Percentiles rank a stretch among this genome's conserved stretches.
Conservation (phyloP, 164 flowering plant genomes). For the Dillenia turbinata region DNA sequence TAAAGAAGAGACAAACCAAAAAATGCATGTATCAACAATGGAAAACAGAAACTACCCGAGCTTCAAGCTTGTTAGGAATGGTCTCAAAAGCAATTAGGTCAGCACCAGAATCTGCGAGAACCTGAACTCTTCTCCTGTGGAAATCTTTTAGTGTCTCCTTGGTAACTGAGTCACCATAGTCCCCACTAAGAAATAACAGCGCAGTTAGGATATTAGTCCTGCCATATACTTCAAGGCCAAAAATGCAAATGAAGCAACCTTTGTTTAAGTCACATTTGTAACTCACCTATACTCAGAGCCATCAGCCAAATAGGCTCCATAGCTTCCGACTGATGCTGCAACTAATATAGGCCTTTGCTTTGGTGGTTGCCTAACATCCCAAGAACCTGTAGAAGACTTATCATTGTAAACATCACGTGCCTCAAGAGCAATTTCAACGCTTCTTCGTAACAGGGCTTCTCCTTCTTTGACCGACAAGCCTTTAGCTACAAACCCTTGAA, state of each 20-base stretch:
- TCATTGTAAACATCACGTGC: conserved; percentile 43
- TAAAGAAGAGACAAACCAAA: not conserved
- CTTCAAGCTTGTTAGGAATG: conserved; percentile 88
- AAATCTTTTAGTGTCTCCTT: conserved; percentile 62
- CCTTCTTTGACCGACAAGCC: conserved; percentile 47
- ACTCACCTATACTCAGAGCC: conserved; percentile 62
- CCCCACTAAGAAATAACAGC: conserved; percentile 47
- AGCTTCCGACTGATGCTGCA: conserved; percentile 71
- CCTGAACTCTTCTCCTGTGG: conserved; percentile 82
- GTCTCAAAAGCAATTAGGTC: conserved; percentile 94
- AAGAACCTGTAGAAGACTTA: conserved; percentile 26
- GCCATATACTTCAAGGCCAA: too few relatives aligned
- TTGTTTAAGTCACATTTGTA: not conserved
- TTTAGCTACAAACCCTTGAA: conserved; percentile 62
- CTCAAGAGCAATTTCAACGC: conserved; percentile 56
- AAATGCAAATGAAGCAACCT: too few relatives aligned
- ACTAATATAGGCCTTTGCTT: conserved; percentile 37
- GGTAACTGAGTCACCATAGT: conserved; percentile 59
- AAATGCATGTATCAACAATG: not conserved
- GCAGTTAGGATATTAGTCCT: too few relatives aligned
- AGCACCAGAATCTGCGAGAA: conserved; percentile 79
- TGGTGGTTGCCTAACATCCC: conserved; percentile 12
- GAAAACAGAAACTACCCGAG: conserved; percentile 43
- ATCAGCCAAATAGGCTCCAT: conserved; percentile 69
- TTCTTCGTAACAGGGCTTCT: conserved; percentile 42